phyloP scores from a whole-genome alignment of 1,284 basidiomycete genomes.

The Cronartium quercuum region DNA sequence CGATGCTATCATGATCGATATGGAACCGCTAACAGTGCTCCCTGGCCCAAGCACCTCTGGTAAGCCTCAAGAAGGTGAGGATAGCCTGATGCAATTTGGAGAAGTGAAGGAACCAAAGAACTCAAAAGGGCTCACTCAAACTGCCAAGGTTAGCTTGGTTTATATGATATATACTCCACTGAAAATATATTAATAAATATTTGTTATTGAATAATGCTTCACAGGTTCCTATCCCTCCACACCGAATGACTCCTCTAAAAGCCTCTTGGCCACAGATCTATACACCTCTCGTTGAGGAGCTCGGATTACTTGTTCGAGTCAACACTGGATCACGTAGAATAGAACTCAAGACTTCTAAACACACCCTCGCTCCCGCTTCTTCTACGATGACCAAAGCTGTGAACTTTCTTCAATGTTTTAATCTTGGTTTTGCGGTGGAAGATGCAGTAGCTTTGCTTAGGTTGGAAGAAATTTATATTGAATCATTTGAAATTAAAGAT shows the following conservation, averaged over 20 bases:
- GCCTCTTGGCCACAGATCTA: constrained; percentile 34
- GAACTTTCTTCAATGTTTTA: constrained; percentile 31
- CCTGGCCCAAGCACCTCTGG: background rate
- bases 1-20: background rate
- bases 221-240: constrained; percentile 32
- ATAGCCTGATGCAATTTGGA: background rate
- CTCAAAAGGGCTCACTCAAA: constrained; percentile 7
- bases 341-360: constrained; percentile 28
- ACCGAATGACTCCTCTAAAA: constrained; percentile 31
- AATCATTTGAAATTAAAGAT: constrained; percentile 37
- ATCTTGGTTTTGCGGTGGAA: constrained; percentile 25
- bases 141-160: constrained; percentile 4
- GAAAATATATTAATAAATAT: background rate
- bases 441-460: constrained; percentile 29
- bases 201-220: background rate
- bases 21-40: background rate
- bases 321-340: constrained; percentile 13
- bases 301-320: constrained; percentile 30
- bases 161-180: background rate
- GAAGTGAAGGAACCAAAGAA: background rate
- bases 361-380: constrained; percentile 29
- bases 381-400: constrained; percentile 25
- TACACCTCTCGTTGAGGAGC: constrained; percentile 27
- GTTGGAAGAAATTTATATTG: constrained; percentile 32
- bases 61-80: background rate